These are phyloP conservation scores for Pilaira anomala DNA, from an alignment of 192 early-diverging fungal genomes.

Conservation along the genomic window DNA sequence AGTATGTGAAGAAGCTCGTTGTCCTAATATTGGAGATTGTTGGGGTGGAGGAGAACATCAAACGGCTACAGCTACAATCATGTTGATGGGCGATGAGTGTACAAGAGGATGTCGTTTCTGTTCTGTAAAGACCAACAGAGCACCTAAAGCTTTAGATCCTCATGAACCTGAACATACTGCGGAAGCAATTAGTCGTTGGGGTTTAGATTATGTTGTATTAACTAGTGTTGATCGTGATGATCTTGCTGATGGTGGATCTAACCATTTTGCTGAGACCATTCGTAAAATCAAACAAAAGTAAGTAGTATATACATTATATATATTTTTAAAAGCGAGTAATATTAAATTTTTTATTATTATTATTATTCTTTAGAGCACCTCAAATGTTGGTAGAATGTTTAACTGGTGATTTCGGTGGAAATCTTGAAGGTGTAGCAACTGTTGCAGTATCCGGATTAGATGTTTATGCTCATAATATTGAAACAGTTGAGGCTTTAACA, in stretches of 20 bases:
- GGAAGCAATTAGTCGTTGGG: conserved; percentile 91
- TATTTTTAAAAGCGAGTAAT: neutral
- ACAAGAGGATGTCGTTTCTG: conserved; percentile 98
- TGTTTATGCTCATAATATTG: conserved; percentile 98
- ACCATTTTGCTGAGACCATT: conserved; percentile 92
- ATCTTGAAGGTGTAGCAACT: conserved; percentile 66
- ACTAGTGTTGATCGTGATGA: conserved; percentile 99
- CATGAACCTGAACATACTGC: conserved; percentile 92
- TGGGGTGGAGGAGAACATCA: conserved; percentile 94
- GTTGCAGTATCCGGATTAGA: conserved; percentile 93
- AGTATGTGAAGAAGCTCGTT: conserved; percentile 96
- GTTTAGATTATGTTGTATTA: conserved; percentile 93
- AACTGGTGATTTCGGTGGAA: conserved; percentile 90
- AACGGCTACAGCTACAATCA: conserved; percentile 97
- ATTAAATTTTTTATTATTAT: conserved; percentile 2
- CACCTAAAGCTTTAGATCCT: conserved; percentile 80
- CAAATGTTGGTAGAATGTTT: conserved; percentile 94
- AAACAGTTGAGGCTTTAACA: conserved; percentile 90
- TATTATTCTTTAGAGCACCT: conserved; percentile 58
- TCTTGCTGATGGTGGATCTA: conserved; percentile 85
- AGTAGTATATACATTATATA: conserved; percentile 14
- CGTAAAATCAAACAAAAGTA: conserved; percentile 81
- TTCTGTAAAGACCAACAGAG: conserved; percentile 92
- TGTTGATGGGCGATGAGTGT: conserved; percentile 98
- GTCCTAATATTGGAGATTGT: conserved; percentile 98